Percentiles rank a stretch among this genome's conserved stretches.
Evolutionary conservation across 345 rosid species (phyloP).

Genomic region (Mallotus nudiflorus): DNA sequence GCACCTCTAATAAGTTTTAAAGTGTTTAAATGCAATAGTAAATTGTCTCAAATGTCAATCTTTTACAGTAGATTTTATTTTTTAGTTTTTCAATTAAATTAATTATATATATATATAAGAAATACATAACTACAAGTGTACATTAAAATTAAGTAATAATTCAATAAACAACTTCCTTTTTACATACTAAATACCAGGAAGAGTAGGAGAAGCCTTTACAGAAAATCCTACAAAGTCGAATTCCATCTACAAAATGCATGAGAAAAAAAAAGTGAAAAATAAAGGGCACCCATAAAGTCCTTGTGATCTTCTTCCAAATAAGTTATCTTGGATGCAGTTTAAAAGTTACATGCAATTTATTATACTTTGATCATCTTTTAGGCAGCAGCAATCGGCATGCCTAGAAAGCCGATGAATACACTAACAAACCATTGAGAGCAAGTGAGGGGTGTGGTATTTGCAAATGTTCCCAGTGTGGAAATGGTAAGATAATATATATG

Average conservation of each 20-base stretch:
- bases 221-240: background rate
- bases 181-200: background rate
- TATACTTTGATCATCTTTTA: constrained; percentile 69
- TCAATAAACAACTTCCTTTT: background rate
- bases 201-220: background rate
- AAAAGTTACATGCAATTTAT: constrained; percentile 24
- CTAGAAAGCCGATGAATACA: constrained; percentile 52
- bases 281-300: background rate
- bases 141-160: background rate
- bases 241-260: constrained; percentile 11
- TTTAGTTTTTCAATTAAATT: too few species aligned
- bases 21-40: too few species aligned
- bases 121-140: too few species aligned
- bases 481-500: too few species aligned
- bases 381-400: constrained; percentile 86
- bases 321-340: too few species aligned
- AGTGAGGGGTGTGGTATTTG: constrained; percentile 33
- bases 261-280: constrained; percentile 6
- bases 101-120: too few species aligned
- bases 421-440: constrained; percentile 26
- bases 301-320: too few species aligned
- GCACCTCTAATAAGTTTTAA: too few species aligned
- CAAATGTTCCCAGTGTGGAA: constrained; percentile 39
- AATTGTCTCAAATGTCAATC: too few species aligned
- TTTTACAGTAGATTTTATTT: too few species aligned